Evolutionary conservation across 2,329 filamentous ascomycete genomes (phyloP).

Genomic region (Rugonectria rugulosa): DNA sequence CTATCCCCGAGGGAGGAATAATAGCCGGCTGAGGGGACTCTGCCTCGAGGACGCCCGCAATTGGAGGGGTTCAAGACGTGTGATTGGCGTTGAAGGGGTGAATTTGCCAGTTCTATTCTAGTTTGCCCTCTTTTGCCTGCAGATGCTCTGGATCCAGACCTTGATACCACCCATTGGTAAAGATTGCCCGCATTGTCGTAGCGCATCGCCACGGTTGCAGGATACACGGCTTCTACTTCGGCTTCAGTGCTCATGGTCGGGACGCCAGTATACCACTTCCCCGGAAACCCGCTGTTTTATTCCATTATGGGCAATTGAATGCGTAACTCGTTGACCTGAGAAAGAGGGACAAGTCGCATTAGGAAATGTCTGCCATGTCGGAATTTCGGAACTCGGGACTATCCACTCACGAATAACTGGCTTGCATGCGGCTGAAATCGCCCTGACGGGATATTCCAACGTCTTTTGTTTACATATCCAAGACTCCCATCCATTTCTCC

Average conservation of each 20-base stretch:
- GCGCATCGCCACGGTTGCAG: not conserved
- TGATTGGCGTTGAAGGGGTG: too few relatives aligned
- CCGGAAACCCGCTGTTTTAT: too few relatives aligned
- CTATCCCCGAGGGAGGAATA: conserved; percentile 5
- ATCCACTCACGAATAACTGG: not conserved
- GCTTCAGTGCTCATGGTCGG: conserved; percentile 2
- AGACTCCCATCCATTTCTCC: not conserved
- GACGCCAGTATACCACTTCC: not conserved
- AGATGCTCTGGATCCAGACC: not conserved
- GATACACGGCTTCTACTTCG: not conserved
- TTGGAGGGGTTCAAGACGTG: not conserved
- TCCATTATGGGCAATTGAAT: too few relatives aligned
- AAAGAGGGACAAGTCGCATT: not conserved
- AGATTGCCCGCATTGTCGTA: conserved; percentile 12
- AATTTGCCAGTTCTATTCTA: conserved; percentile 14
- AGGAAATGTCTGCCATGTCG: not conserved
- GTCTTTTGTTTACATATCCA: not conserved
- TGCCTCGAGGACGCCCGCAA: not conserved
- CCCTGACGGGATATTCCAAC: not conserved
- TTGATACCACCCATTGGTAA: conserved; percentile 1
- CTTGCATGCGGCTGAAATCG: not conserved
- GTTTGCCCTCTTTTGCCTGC: too few relatives aligned
- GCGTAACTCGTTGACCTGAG: too few relatives aligned
- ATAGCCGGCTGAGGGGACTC: conserved; percentile 9
- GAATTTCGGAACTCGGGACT: too few relatives aligned